Evolutionary conservation across 2,329 filamentous ascomycete species (phyloP), one percentile per base, ranked within the genome.

Genomic region (Aspergillus ustus): DNA sequence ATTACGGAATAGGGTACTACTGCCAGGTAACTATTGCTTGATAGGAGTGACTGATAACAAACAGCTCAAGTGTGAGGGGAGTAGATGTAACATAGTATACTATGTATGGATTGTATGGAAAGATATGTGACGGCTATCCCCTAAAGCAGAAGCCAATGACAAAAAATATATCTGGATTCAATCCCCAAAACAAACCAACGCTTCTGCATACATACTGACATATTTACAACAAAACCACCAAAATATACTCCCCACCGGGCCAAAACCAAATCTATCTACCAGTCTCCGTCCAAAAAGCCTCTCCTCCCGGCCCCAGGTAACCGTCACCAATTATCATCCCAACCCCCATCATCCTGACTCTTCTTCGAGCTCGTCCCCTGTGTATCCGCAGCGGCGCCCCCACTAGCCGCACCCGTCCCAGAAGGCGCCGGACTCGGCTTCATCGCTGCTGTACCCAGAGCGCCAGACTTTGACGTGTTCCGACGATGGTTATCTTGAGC

Each of bases 371-470:
- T 40, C 34, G 34, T 15, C 34, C 34, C 34, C 34, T 40, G 34
- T 6, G 50, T 37, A 20, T 9, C 9, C 11, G 25, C 20, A 29
- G 67, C 60, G 13, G 34, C 34, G 15, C 34, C 11, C 15, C 34
- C 34, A 40, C 34, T 40, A 40, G 11, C 8, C 15, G 34, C 34
- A 11, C 34, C 34, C 34, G 34, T 40, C 8, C 34, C 34, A 5
- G 34, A 40, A 40, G 34, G 34, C 9, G 34, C 34, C 34, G 34
- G 34, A 5, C 71, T 73, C 69, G 83, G 85, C 74, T 85, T 88
- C 82, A 89, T 85, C 19, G 87, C 87, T 65, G 82, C 83, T n/a
- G 87, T 90, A 8, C 87, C 87, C 65, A 89, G 84, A 31, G 80
- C 79, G 54, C 83, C 84, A 51, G 81, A 80, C 63, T 78, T 69